Conservation (phyloP, 129 eudicot genomes). For the Escallonia herrerae region DNA sequence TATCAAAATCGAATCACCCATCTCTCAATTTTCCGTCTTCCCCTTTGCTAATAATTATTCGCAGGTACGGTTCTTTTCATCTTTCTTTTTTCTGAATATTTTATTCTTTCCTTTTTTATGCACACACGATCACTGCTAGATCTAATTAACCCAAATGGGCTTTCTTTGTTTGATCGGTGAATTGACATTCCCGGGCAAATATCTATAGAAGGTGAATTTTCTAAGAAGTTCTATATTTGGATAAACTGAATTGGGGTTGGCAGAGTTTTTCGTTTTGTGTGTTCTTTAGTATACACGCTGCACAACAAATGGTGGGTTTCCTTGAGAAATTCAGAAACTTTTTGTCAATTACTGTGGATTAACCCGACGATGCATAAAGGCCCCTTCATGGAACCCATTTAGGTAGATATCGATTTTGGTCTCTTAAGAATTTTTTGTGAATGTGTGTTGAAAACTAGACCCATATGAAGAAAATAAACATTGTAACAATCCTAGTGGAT, state of each 20-base stretch:
- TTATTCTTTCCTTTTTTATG: not conserved
- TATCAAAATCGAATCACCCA: not conserved
- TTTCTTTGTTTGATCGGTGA: not conserved
- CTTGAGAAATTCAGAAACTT: no score
- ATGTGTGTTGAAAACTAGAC: no score
- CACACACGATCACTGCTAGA: constrained; percentile 2
- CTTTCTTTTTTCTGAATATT: not conserved
- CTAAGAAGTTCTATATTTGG: not conserved
- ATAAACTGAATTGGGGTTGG: not conserved
- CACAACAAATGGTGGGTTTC: no score
- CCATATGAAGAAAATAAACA: no score
- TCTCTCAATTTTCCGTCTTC: constrained; percentile 11
- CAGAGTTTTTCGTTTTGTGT: not conserved
- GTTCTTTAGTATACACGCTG: not conserved
- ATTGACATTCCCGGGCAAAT: not conserved
- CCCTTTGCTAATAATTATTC: constrained; percentile 21
- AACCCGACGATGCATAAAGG: no score
- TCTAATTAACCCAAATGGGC: constrained; percentile 8
- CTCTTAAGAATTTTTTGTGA: no score
- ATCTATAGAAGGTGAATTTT: not conserved
- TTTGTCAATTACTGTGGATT: no score
- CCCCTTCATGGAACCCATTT: no score
- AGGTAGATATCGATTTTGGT: no score
- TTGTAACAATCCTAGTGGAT: no score
- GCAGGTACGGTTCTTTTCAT: no score